Base-by-base conservation (phyloP, 495 filamentous ascomycete species). In the Apiosordaria backusii region DNA sequence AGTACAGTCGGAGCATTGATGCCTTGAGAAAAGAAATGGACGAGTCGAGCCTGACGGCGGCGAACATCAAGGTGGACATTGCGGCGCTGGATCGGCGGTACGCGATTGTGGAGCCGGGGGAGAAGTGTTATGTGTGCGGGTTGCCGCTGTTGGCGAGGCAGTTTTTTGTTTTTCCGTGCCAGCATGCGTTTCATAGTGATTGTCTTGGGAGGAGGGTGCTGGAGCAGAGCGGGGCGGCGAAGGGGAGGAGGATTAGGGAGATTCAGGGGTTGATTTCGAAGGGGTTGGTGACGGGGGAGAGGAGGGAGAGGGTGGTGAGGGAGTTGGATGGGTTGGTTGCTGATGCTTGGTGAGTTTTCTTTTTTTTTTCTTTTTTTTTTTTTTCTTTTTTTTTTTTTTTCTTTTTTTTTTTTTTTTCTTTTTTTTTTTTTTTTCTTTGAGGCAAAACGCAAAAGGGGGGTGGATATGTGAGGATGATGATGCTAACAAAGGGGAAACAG, bases 101-200 rank as follows among this genome's bases (percentile, higher is more conserved):
- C 72, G 95, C 95, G 3, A 96, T 99, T 54, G 95, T 99, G 15
- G 94, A 97, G 76, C 95, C 96, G 0, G 95, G 96, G 1, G 95
- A 99, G 81, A 87, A 90, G 70, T 99, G 95, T 74, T 93, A 91
- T 77, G 84, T 90, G 21, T 99, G 95, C 72, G 86, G 87, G 4
- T 76, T 97, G 55, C 96, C 95, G 24, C 79, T 98, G 50, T 82
- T 99, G 19, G 90, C 88, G 67, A 81, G 94, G 65, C 92, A 96
- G 74, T 99, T 98, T 79, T 99, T 97, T 67, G 95, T 98, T 13
- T 99, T 98, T 74, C 93, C 95, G 0, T 99, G 95, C 76, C 95
- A 97, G 80, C 95, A 99, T 77, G 92, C 92, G 21, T 98, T 97
- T 70, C 95, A 99, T 74, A 91, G 89, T 66, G 95, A 98, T 71